Conservation (phyloP, 768 basidiomycete genomes). For the Boletus patriciae region DNA sequence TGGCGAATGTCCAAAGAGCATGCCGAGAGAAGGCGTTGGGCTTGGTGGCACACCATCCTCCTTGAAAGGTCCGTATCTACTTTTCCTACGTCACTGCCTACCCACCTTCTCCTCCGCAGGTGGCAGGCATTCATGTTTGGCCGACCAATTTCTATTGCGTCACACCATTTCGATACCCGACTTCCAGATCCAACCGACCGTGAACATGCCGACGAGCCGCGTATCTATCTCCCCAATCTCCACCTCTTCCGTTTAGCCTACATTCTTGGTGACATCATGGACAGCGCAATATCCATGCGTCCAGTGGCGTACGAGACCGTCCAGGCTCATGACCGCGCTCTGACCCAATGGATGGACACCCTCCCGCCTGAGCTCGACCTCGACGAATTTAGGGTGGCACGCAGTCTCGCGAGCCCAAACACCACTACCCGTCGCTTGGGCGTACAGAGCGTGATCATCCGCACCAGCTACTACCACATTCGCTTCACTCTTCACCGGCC, state of each 20-base stretch:
- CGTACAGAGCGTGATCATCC: conserved; percentile 80
- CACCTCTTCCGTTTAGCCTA: conserved; percentile 75
- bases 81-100: conserved; percentile 2
- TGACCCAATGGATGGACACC: conserved; percentile 75
- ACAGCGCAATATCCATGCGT: conserved; percentile 78
- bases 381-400: conserved; percentile 73
- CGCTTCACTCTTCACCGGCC: conserved; percentile 84
- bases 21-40: conserved; percentile 80
- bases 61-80: conserved; percentile 63
- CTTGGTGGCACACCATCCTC: conserved; percentile 87
- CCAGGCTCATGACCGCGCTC: conserved; percentile 66
- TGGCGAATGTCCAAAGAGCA: conserved; percentile 68
- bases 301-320: conserved; percentile 76
- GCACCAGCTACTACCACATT: conserved; percentile 76
- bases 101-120: conserved; percentile 37
- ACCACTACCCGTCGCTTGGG: conserved; percentile 63
- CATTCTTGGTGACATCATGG: conserved; percentile 82
- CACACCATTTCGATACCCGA: conserved; percentile 82
- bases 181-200: conserved; percentile 65
- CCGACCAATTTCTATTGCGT: conserved; percentile 69
- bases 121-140: conserved; percentile 92
- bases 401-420: conserved; percentile 65
- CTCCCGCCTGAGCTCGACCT: conserved; percentile 72
- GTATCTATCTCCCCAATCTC: conserved; percentile 72
- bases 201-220: conserved; percentile 50